Evolutionary conservation across 768 basidiomycete genomes (phyloP).

Genomic region (Multifurca ochricompacta): DNA sequence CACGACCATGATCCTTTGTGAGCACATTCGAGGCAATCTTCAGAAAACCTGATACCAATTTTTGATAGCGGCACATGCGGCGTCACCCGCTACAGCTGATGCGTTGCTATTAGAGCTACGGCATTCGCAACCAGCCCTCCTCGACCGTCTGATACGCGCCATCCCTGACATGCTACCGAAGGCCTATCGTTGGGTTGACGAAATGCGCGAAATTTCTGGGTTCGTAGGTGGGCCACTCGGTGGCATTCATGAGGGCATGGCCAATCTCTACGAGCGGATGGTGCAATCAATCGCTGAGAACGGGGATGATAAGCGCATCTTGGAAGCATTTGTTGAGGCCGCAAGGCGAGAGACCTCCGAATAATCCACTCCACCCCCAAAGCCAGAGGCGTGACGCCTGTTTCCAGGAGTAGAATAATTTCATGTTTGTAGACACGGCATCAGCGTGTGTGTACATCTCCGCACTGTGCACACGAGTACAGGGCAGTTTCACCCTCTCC

Average conservation of each 20-base stretch:
- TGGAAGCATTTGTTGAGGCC: constrained; percentile 40
- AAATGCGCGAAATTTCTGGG: constrained; percentile 55
- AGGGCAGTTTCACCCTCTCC: background rate
- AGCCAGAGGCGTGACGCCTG: background rate
- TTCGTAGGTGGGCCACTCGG: constrained; percentile 34
- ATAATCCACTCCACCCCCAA: background rate
- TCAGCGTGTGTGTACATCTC: background rate
- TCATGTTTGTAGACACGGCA: background rate
- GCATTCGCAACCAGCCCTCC: constrained; percentile 37
- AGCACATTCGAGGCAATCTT: constrained; percentile 9
- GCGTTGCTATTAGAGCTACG: constrained; percentile 43
- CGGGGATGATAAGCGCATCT: constrained; percentile 31
- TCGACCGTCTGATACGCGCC: constrained; percentile 33
- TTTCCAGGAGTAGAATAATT: background rate
- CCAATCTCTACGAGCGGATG: constrained; percentile 38
- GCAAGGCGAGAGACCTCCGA: constrained; percentile 29
- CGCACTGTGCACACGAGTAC: background rate
- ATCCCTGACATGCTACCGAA: constrained; percentile 52
- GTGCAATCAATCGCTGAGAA: constrained; percentile 34
- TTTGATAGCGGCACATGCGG: constrained; percentile 40
- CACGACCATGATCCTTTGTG: constrained; percentile 51
- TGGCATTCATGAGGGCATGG: constrained; percentile 40
- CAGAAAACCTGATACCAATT: background rate
- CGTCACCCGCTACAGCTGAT: constrained; percentile 52
- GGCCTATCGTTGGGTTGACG: constrained; percentile 53